Conservation (phyloP, 2,329 filamentous ascomycete species). For the Pestalotiopsis sp. region DNA sequence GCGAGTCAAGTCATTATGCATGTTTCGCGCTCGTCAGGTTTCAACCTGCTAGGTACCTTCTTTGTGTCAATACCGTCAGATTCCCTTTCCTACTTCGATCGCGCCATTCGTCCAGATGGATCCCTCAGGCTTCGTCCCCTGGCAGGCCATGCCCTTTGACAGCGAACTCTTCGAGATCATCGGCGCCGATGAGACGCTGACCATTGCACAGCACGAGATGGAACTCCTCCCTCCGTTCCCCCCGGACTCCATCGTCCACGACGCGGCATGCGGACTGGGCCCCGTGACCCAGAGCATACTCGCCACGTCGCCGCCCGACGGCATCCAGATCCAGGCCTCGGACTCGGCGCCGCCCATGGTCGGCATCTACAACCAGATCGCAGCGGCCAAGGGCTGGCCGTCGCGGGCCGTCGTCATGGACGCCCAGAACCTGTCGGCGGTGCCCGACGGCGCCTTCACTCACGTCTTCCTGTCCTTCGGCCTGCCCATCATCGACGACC, state of each 20-base stretch:
- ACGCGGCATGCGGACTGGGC: conserved; percentile 17
- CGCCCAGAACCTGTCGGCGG: conserved; percentile 18
- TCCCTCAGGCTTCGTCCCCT: background rate
- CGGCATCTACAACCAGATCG: conserved; percentile 18
- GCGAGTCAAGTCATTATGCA: background rate
- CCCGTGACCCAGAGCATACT: conserved; percentile 17
- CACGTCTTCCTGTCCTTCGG: conserved; percentile 23
- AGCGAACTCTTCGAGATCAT: conserved; percentile 11
- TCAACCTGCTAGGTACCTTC: background rate
- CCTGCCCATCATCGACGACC: conserved; percentile 21
- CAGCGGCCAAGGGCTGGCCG: conserved; percentile 16
- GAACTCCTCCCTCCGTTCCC: conserved; percentile 16
- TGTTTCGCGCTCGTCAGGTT: background rate
- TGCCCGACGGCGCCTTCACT: conserved; percentile 19
- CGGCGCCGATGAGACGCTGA: conserved; percentile 12
- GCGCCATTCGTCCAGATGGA: background rate
- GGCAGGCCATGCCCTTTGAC: conserved; percentile 12
- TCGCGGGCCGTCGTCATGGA: conserved; percentile 20
- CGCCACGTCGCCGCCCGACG: background rate
- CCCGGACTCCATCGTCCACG: conserved; percentile 15
- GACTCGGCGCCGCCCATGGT: conserved; percentile 17
- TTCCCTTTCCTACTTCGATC: background rate
- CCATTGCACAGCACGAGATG: conserved; percentile 14
- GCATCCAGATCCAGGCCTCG: conserved; percentile 14
- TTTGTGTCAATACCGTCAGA: background rate